Percentiles rank a stretch among this genome's conserved stretches.
These are phyloP conservation scores for Cajanus cajan DNA, from an alignment of 306 rosid species.

Conservation along the genomic window DNA sequence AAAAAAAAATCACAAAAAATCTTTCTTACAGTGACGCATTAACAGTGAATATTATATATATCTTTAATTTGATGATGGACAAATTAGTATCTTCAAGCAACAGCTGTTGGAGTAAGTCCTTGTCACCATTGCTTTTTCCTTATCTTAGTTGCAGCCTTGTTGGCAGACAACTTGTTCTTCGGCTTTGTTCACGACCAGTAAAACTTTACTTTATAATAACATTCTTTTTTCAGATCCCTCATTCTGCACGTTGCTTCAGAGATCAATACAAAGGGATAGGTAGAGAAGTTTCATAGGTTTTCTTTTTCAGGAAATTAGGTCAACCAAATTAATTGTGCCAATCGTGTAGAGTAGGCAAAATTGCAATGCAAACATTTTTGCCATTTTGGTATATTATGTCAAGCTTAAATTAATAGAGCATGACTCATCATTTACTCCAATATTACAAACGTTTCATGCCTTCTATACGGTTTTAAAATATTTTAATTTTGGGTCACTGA, in stretches of 20 bases:
- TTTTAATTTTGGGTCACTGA: too few relatives aligned
- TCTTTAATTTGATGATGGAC: neutral
- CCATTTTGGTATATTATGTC: neutral
- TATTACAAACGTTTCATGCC: too few relatives aligned
- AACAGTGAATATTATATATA: too few relatives aligned
- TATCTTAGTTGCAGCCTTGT: slow-evolving; percentile 42
- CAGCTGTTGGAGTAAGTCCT: neutral
- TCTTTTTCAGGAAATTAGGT: neutral
- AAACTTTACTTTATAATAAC: slow-evolving; percentile 9
- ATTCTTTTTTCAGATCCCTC: neutral
- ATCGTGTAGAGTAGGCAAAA: neutral
- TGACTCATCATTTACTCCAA: too few relatives aligned
- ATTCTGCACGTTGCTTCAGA: too few relatives aligned
- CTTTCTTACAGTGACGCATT: too few relatives aligned
- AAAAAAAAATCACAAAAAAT: too few relatives aligned
- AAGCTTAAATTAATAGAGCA: too few relatives aligned
- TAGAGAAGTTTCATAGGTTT: too few relatives aligned
- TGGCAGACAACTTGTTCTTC: slow-evolving; percentile 61
- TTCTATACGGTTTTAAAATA: too few relatives aligned
- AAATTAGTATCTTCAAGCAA: neutral
- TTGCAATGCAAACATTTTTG: neutral
- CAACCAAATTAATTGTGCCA: neutral
- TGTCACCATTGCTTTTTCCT: neutral
- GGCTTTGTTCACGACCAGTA: slow-evolving; percentile 51
- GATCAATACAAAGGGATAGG: too few relatives aligned